Conservation (phyloP, 148 eudicot species). For the Cornus suecica region DNA sequence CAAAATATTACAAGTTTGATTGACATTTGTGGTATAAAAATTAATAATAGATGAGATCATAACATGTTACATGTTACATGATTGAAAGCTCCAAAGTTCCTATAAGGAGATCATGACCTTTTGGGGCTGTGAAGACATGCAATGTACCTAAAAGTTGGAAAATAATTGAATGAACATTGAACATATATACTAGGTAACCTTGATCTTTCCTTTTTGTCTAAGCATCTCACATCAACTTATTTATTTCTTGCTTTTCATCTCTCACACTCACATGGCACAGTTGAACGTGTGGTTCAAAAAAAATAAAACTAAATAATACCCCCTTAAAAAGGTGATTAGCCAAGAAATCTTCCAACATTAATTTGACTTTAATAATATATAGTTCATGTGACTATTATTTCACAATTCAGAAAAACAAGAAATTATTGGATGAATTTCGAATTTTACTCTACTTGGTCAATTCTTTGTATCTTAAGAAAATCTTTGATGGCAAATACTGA, state of each 20-base stretch:
- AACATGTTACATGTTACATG: too few species aligned
- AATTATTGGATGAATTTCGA: too few species aligned
- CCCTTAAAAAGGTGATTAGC: neutral
- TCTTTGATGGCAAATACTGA: too few species aligned
- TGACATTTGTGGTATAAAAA: too few species aligned
- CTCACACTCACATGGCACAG: neutral
- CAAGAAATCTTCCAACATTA: too few species aligned
- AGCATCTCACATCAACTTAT: neutral
- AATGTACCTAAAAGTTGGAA: neutral
- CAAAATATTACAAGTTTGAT: too few species aligned
- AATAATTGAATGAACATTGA: neutral
- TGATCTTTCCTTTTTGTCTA: neutral
- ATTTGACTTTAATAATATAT: too few species aligned
- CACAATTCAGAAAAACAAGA: neutral
- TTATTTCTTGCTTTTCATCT: neutral
- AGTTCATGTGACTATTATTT: neutral
- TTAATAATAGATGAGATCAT: too few species aligned
- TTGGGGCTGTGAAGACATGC: neutral
- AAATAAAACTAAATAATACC: neutral
- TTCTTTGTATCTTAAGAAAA: too few species aligned
- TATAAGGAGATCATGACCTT: neutral
- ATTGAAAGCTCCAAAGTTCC: neutral
- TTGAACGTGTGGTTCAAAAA: conserved; percentile 3
- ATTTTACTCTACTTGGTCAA: too few species aligned
- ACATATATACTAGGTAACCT: neutral